Percentiles rank a stretch among this genome's conserved stretches.
Evolutionary conservation across 768 basidiomycete genomes (phyloP).

Genomic region (Clitopilus hobsonii): DNA sequence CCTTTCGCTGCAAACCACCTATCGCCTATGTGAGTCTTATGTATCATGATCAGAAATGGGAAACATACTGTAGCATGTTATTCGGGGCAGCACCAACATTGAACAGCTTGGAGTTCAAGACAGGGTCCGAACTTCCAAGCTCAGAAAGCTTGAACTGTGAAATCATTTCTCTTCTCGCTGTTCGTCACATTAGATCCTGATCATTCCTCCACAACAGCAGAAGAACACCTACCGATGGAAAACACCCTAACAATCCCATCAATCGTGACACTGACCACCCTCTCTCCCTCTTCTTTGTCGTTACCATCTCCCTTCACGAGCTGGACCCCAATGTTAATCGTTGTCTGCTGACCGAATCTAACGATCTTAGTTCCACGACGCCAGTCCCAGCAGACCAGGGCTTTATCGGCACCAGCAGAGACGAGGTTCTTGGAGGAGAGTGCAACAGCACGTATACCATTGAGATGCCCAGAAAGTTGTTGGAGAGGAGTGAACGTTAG

Average conservation of each 20-base stretch:
- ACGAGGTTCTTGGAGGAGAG: constrained; percentile 82
- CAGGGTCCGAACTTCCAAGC: constrained; percentile 63
- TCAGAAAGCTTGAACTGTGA: constrained; percentile 87
- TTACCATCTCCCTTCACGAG: constrained; percentile 48
- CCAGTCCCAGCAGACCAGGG: constrained; percentile 88
- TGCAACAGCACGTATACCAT: constrained; percentile 87
- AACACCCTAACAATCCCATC: constrained; percentile 90
- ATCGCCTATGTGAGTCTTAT: too few species aligned
- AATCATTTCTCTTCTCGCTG: constrained; percentile 78
- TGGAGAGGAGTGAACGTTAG: constrained; percentile 80
- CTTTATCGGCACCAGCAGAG: constrained; percentile 75
- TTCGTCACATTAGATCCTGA: not conserved
- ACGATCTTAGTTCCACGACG: constrained; percentile 85
- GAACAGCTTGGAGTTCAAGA: constrained; percentile 60
- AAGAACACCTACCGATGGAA: constrained; percentile 67
- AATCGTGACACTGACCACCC: constrained; percentile 87
- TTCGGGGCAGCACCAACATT: constrained; percentile 80
- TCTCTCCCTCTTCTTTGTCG: constrained; percentile 58
- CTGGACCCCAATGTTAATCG: constrained; percentile 87
- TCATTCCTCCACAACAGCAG: not conserved
- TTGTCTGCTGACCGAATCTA: constrained; percentile 90
- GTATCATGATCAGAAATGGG: too few species aligned
- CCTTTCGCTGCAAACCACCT: constrained; percentile 92
- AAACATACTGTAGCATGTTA: constrained; percentile 79
- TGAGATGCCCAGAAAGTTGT: constrained; percentile 81